These are phyloP conservation scores for Diphasiastrum complanatum DNA, from an alignment of 83 land plant species.

Conservation along the genomic window DNA sequence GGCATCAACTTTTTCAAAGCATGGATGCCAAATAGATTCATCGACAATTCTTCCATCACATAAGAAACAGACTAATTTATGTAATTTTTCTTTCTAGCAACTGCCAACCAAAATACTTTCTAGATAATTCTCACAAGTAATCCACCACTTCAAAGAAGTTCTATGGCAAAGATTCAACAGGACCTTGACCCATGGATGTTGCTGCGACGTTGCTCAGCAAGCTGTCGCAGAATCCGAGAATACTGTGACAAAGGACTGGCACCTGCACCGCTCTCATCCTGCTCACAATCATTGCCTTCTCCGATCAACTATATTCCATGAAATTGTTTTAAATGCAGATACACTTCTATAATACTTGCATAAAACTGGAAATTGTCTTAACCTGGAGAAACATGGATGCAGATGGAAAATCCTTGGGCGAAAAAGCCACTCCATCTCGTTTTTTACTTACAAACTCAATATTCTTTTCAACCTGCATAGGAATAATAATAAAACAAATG, in stretches of 20 bases:
- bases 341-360: background rate
- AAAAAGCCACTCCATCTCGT: slow-evolving; percentile 59
- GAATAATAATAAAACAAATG: slow-evolving; percentile 14
- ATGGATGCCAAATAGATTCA: too few relatives aligned
- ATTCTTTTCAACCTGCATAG: slow-evolving; percentile 73
- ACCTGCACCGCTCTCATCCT: slow-evolving; percentile 33
- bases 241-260: slow-evolving; percentile 34
- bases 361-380: background rate
- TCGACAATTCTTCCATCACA: too few relatives aligned
- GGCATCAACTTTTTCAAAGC: too few relatives aligned
- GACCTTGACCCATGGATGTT: slow-evolving; percentile 27
- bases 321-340: background rate
- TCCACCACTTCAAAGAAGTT: background rate
- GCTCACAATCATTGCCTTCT: background rate
- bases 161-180: background rate
- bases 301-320: background rate
- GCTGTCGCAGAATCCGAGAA: slow-evolving; percentile 20
- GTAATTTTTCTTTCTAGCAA: too few relatives aligned
- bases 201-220: slow-evolving; percentile 26
- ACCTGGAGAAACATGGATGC: slow-evolving; percentile 68
- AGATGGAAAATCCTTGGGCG: slow-evolving; percentile 55
- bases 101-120: too few relatives aligned
- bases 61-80: too few relatives aligned
- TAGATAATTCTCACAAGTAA: too few relatives aligned
- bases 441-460: slow-evolving; percentile 55